Base-by-base conservation (phyloP, 2,329 filamentous ascomycete species). In the Alternaria sp. region DNA sequence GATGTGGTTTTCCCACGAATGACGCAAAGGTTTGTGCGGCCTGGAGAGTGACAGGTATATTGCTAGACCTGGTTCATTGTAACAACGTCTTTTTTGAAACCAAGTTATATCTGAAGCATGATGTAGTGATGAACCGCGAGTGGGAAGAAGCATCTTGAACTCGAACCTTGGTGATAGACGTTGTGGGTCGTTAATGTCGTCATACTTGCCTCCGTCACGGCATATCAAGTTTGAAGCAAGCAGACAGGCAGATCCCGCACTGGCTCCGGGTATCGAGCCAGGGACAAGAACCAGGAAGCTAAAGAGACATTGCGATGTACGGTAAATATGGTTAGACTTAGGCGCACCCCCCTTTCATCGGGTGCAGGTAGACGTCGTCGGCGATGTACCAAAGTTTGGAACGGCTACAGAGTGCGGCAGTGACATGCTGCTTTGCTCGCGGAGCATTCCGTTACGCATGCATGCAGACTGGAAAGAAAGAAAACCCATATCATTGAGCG, bases 141-240 rank as follows among this genome's bases (percentile, higher is more conserved):
- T 36, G 30, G 46, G 20, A 30, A 24, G 20, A 16, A 49, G 46
- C 12, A 30, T 49, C 30, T 49, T 38, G 46, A 49, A n/a, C 32
- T 49, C 9, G 46, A 30, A 47, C 26, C 38, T 51, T 56, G 52
- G 52, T 56, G 57, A 59, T 59, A 51, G 46, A 56, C 57, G 52
- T 59, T 59, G 56, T 59, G 52, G 52, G 53, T 18, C 52, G 18
- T 38, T 59, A 39, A 59, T 59, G 57, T 59, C 57, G 57, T 59
- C 57, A 59, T 59, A 59, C 51, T 47, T 55, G 48, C 57, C 57
- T 47, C 38, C 20, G 39, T 44, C 26, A 30, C 44, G 43, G 57
- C 43, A 32, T 56, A 49, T 59, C 49, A 57, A 36, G 55, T 46
- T 57, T 57, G 49, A 26, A 46, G 55, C 41, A 30, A 26, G 48